These are phyloP conservation scores for Quercus parvula DNA, from an alignment of 306 rosid genomes.

Conservation along the genomic window DNA sequence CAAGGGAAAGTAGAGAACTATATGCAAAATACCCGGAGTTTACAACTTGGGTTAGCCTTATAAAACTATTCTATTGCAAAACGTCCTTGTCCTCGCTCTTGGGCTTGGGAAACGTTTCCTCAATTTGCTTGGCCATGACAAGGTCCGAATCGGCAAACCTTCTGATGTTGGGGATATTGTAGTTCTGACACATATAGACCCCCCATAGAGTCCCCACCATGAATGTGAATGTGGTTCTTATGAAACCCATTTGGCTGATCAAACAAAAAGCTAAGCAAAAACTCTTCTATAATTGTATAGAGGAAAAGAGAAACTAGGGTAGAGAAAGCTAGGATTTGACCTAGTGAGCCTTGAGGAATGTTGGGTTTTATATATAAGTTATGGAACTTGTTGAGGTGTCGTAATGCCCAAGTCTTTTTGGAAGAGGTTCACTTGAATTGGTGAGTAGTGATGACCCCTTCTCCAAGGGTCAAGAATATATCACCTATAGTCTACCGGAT, in stretches of 20 bases:
- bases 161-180: conserved; percentile 28
- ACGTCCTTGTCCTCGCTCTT: not conserved
- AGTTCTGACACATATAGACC: conserved; percentile 32
- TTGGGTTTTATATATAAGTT: no score
- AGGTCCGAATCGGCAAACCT: conserved; percentile 1
- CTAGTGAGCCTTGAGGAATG: no score
- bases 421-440: no score
- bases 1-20: no score
- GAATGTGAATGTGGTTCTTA: conserved; percentile 20
- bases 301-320: conserved; percentile 8
- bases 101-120: conserved; percentile 35
- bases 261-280: not conserved
- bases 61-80: not conserved
- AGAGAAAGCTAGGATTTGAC: no score
- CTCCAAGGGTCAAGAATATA: not conserved
- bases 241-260: conserved; percentile 19
- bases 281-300: not conserved
- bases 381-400: no score
- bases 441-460: not conserved
- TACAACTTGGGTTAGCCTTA: no score
- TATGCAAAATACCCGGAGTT: no score
- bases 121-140: conserved; percentile 15
- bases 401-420: no score
- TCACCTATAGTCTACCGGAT: no score
- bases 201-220: conserved; percentile 22